Conservation (phyloP, 768 basidiomycete genomes). For the Termitomyces sp. region DNA sequence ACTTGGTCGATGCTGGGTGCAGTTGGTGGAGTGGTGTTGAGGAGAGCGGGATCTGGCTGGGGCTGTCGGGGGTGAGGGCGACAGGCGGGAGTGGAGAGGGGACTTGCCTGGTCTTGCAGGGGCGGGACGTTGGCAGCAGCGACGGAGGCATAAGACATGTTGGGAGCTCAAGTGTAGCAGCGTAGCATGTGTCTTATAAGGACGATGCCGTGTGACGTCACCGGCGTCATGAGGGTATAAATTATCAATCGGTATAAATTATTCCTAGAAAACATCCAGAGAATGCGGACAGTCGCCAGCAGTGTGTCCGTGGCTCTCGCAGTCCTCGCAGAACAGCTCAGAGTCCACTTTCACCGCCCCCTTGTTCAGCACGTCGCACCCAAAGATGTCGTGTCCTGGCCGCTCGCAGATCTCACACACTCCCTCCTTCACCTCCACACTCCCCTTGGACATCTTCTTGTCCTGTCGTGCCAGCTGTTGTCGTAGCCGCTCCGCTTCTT, state of each 20-base stretch:
- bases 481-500: slow-evolving; percentile 75
- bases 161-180: slow-evolving; percentile 1
- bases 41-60: slow-evolving; percentile 60
- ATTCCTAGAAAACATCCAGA: slow-evolving; percentile 76
- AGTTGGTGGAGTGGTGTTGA: slow-evolving; percentile 48
- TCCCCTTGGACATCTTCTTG: slow-evolving; percentile 57
- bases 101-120: slow-evolving; percentile 41
- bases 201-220: slow-evolving; percentile 9
- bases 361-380: slow-evolving; percentile 71
- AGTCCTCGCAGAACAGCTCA: slow-evolving; percentile 75
- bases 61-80: slow-evolving; percentile 38
- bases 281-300: slow-evolving; percentile 83
- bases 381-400: slow-evolving; percentile 84
- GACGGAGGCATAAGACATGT: slow-evolving; percentile 75
- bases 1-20: slow-evolving; percentile 29
- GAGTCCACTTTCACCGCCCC: slow-evolving; percentile 32
- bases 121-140: slow-evolving; percentile 59
- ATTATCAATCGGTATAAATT: background rate
- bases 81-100: background rate
- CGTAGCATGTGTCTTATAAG: slow-evolving; percentile 11
- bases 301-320: slow-evolving; percentile 76
- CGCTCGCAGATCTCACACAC: slow-evolving; percentile 87
- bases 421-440: slow-evolving; percentile 32
- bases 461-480: slow-evolving; percentile 61
- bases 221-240: slow-evolving; percentile 10